Percentiles rank a stretch among this genome's conserved stretches.
These are phyloP conservation scores for Amanita rubescens DNA, from an alignment of 768 basidiomycete species.

Conservation along the genomic window DNA sequence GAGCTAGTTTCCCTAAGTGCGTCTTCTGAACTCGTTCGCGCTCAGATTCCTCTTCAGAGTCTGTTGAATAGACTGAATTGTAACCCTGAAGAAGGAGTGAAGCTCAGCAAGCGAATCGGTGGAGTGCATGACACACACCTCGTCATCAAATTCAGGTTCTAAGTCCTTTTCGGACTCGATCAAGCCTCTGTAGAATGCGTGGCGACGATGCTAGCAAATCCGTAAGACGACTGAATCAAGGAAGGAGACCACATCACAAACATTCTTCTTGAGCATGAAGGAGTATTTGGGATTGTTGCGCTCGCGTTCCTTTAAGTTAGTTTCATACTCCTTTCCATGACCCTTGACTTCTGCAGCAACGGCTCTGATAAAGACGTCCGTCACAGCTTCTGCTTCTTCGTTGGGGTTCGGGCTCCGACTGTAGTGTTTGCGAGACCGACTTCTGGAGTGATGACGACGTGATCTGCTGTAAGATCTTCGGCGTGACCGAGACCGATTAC, in stretches of 20 bases:
- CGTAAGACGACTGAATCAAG: constrained; percentile 3
- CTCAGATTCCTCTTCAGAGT: constrained; percentile 92
- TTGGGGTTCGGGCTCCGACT: constrained; percentile 45
- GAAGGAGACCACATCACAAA: constrained; percentile 24
- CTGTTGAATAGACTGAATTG: constrained; percentile 84
- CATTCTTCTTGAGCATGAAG: constrained; percentile 59
- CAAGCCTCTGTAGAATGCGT: constrained; percentile 65
- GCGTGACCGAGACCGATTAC: constrained; percentile 38
- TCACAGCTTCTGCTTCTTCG: constrained; percentile 59
- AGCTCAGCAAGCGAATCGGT: neutral
- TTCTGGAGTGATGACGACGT: constrained; percentile 30
- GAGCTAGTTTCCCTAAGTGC: constrained; percentile 68
- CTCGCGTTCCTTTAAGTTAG: constrained; percentile 67
- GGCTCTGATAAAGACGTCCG: constrained; percentile 79
- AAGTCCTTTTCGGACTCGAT: constrained; percentile 47
- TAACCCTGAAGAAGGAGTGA: constrained; percentile 51
- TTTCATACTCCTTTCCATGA: constrained; percentile 72
- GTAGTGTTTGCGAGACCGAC: constrained; percentile 35
- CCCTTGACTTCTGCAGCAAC: constrained; percentile 82
- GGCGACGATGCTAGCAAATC: constrained; percentile 51
- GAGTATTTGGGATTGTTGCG: constrained; percentile 74
- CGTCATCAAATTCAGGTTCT: constrained; percentile 76
- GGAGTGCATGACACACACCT: constrained; percentile 37
- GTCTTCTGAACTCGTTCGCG: constrained; percentile 75
- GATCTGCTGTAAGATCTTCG: constrained; percentile 26